Conservation (phyloP, 176 grass and related monocot genomes). For the Saccharum spontaneum region DNA sequence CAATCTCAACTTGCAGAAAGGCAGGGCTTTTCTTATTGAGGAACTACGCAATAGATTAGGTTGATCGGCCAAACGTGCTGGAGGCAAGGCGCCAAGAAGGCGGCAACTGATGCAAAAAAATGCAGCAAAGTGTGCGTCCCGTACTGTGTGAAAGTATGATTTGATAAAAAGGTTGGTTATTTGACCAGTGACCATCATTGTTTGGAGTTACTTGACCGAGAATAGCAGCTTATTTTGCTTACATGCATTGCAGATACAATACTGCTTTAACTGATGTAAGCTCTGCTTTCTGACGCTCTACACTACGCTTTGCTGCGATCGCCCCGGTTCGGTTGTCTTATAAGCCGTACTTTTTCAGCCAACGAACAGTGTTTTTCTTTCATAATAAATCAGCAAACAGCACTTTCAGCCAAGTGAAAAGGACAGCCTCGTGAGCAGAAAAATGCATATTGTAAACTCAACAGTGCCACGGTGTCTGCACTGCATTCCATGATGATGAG, state of each 20-base stretch:
- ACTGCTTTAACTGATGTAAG: constrained; percentile 6
- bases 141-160: not conserved
- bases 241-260: not conserved
- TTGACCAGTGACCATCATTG: not conserved
- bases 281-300: constrained; percentile 18
- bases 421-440: constrained; percentile 4
- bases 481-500: constrained; percentile 6
- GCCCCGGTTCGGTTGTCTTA: not conserved
- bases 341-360: too few relatives aligned
- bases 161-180: constrained; percentile 3
- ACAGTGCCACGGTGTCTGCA: not conserved
- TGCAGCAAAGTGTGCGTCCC: not conserved
- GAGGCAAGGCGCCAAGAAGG: not conserved
- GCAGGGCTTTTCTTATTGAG: not conserved
- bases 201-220: not conserved
- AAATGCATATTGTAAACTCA: constrained; percentile 1
- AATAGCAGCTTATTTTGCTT: not conserved
- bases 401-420: too few relatives aligned
- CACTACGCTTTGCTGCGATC: not conserved
- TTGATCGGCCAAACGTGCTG: constrained; percentile 10
- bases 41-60: not conserved
- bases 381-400: too few relatives aligned
- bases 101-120: not conserved
- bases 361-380: too few relatives aligned
- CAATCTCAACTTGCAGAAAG: not conserved